phyloP scores from a whole-genome alignment of 1,139 yeast genomes.

The Nakaseomyces kungkrabaensis region DNA sequence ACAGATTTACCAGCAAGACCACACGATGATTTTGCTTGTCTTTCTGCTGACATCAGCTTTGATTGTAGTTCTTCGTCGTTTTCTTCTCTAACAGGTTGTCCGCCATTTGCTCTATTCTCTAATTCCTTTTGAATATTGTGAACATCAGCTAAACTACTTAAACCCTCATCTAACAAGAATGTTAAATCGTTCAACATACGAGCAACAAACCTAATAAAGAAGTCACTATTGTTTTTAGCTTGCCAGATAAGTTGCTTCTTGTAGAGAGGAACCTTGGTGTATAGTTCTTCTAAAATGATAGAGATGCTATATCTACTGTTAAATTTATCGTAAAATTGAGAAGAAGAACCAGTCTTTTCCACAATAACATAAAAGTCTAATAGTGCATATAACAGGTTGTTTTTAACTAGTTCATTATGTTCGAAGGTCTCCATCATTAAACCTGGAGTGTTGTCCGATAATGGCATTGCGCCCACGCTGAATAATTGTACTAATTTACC shows the following conservation, averaged over 20 bases:
- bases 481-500: constrained; percentile 73
- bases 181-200: constrained; percentile 92
- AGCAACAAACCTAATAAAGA: constrained; percentile 86
- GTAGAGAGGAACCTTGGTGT: constrained; percentile 59
- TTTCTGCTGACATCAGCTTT: constrained; percentile 54
- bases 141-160: constrained; percentile 66
- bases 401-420: constrained; percentile 49
- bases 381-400: constrained; percentile 68
- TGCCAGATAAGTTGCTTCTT: constrained; percentile 59
- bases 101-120: constrained; percentile 33
- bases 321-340: constrained; percentile 94
- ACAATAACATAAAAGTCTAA: constrained; percentile 88
- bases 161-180: constrained; percentile 80
- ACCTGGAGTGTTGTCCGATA: constrained; percentile 55
- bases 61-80: constrained; percentile 47
- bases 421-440: constrained; percentile 59
- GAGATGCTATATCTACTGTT: constrained; percentile 84
- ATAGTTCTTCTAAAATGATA: constrained; percentile 67
- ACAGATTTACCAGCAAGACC: constrained; percentile 79
- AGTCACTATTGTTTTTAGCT: constrained; percentile 58
- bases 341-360: constrained; percentile 90
- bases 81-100: constrained; percentile 41
- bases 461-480: constrained; percentile 62
- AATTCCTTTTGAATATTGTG: constrained; percentile 62
- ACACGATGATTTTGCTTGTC: constrained; percentile 72